Percentiles rank a stretch among this genome's conserved stretches.
Evolutionary conservation across 179 eudicot genomes (phyloP).

Genomic region (Corrigiola litoralis): DNA sequence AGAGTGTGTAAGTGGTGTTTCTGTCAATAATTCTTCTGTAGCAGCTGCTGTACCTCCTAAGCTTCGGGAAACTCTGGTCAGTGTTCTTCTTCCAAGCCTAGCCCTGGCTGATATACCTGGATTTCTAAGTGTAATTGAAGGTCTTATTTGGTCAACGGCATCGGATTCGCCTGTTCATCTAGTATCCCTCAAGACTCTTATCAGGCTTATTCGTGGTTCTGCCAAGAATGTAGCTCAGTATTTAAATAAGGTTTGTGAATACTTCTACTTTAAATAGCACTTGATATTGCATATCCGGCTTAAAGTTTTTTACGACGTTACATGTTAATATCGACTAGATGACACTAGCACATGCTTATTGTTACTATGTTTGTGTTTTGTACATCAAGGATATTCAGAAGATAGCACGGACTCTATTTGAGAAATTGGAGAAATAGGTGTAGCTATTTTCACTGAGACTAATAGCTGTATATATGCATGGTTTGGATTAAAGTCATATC

Average conservation of each 20-base stretch:
- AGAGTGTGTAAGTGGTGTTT: conserved; percentile 77
- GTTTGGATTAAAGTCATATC: background rate
- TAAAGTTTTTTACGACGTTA: background rate
- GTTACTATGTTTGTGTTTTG: background rate
- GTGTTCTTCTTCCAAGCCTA: conserved; percentile 86
- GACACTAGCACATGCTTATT: background rate
- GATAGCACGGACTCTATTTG: background rate
- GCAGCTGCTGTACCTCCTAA: conserved; percentile 52
- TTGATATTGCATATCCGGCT: background rate
- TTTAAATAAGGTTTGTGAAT: conserved; percentile 76
- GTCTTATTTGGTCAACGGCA: conserved; percentile 97
- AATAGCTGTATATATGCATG: conserved; percentile 7
- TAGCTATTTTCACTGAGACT: background rate
- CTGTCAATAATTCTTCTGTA: conserved; percentile 39
- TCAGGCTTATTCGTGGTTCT: conserved; percentile 80
- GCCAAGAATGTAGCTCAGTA: conserved; percentile 77
- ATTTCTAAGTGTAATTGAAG: conserved; percentile 77
- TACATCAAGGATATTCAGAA: background rate
- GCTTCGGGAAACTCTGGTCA: conserved; percentile 69
- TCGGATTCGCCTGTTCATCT: conserved; percentile 98
- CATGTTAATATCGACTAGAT: background rate
- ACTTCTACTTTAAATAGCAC: background rate
- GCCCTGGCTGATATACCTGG: conserved; percentile 83
- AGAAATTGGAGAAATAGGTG: background rate
- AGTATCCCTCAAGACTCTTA: conserved; percentile 73